phyloP scores from a whole-genome alignment of 805 yeast species.

The Nakazawaea sp. region DNA sequence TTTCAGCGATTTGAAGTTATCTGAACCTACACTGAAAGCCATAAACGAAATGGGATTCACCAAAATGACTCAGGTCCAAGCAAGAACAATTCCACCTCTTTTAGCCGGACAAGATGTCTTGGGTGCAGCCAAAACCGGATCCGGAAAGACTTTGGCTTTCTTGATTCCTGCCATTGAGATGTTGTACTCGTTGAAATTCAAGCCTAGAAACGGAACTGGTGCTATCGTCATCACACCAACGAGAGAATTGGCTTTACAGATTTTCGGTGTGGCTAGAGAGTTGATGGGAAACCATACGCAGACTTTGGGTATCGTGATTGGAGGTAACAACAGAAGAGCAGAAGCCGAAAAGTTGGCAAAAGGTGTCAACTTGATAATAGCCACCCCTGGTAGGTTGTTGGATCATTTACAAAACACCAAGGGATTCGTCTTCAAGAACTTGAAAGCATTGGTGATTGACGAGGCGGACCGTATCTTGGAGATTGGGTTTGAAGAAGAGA shows the following conservation, averaged over 20 bases:
- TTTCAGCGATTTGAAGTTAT: constrained; percentile 54
- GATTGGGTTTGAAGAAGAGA: constrained; percentile 98
- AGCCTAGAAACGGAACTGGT: constrained; percentile 98
- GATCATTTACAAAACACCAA: constrained; percentile 95
- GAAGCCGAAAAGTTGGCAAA: constrained; percentile 92
- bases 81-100: constrained; percentile 92
- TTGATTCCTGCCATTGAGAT: constrained; percentile 93
- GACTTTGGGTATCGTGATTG: constrained; percentile 94
- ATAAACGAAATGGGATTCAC: constrained; percentile 85
- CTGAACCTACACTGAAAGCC: constrained; percentile 78
- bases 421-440: constrained; percentile 90
- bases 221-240: constrained; percentile 95
- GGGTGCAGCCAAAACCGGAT: constrained; percentile 99
- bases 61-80: constrained; percentile 90
- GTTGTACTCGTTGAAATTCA: constrained; percentile 83
- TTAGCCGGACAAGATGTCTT: constrained; percentile 95
- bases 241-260: constrained; percentile 94
- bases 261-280: constrained; percentile 96
- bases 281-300: constrained; percentile 86
- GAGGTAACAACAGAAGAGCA: constrained; percentile 96
- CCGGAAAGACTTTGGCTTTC: constrained; percentile 96
- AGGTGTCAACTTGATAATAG: constrained; percentile 91
- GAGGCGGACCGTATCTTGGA: constrained; percentile 98
- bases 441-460: constrained; percentile 90
- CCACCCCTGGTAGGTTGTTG: constrained; percentile 95